These are phyloP conservation scores for Diaporthe citriasiana DNA, from an alignment of 2,329 filamentous ascomycete species.

Conservation along the genomic window DNA sequence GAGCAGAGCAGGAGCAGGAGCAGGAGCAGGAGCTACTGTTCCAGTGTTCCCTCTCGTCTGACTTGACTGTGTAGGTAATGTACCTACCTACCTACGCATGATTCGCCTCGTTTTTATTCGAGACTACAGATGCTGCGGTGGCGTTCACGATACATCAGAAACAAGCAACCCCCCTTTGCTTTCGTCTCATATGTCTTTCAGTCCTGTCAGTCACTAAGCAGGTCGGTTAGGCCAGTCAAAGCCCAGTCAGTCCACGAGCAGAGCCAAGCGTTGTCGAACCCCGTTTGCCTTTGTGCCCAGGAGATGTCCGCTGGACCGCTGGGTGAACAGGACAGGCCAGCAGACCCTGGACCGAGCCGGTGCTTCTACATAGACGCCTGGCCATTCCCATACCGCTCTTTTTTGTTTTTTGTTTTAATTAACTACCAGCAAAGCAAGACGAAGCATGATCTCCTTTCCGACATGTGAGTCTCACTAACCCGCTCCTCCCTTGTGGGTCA, in stretches of 20 bases:
- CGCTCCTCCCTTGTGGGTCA: background rate
- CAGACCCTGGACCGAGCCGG: conserved; percentile 4
- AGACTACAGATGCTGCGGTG: conserved; percentile 17
- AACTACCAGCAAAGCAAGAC: conserved; percentile 5
- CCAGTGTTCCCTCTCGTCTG: background rate
- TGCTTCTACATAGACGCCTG: background rate
- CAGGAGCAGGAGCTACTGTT: background rate
- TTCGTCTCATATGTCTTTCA: background rate
- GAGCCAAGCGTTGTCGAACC: conserved; percentile 19
- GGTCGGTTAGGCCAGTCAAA: background rate
- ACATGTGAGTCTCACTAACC: conserved; percentile 20
- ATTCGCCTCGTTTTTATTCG: conserved; percentile 10
- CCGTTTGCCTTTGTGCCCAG: conserved; percentile 23
- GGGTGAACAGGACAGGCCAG: background rate
- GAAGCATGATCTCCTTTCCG: conserved; percentile 7
- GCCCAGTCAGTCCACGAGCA: conserved; percentile 3
- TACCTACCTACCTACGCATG: background rate
- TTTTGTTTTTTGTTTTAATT: background rate
- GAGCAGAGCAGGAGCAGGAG: conserved; percentile 8
- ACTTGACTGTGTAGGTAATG: too few relatives aligned
- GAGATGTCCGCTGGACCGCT: conserved; percentile 5
- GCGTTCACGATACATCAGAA: conserved; percentile 29
- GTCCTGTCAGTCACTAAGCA: background rate
- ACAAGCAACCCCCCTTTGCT: conserved; percentile 3
- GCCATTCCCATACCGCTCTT: conserved; percentile 9